Evolutionary conservation across 2,329 filamentous ascomycete genomes (phyloP).

Genomic region (Hypoxylon rubiginosum): DNA sequence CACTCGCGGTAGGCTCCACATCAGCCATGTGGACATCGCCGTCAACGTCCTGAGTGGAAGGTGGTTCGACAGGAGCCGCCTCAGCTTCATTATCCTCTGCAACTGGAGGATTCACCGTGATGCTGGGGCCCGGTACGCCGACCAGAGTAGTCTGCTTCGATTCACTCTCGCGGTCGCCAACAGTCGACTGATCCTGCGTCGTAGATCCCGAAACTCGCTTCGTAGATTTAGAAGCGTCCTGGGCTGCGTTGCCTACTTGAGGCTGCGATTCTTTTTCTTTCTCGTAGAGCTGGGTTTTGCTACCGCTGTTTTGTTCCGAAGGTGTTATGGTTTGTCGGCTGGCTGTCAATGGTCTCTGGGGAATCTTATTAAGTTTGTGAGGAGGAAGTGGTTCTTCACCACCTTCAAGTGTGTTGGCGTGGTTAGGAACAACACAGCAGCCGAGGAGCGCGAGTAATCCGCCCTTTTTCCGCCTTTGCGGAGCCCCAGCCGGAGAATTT

Average conservation of each 20-base stretch:
- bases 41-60: conserved; percentile 63
- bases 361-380: conserved; percentile 71
- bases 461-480: conserved; percentile 65
- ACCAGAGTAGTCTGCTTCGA: conserved; percentile 61
- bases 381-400: conserved; percentile 66
- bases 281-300: conserved; percentile 61
- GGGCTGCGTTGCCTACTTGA: conserved; percentile 50
- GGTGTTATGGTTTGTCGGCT: conserved; percentile 63
- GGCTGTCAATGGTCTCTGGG: conserved; percentile 66
- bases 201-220: conserved; percentile 63
- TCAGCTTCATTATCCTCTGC: conserved; percentile 54
- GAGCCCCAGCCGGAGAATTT: conserved; percentile 63
- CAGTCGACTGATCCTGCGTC: conserved; percentile 61
- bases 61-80: conserved; percentile 50
- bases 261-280: conserved; percentile 59
- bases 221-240: conserved; percentile 56
- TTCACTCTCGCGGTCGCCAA: conserved; percentile 59
- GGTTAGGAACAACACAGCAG: conserved; percentile 76
- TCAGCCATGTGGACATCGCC: conserved; percentile 78
- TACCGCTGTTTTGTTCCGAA: conserved; percentile 62
- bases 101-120: conserved; percentile 58
- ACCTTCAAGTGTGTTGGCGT: conserved; percentile 66
- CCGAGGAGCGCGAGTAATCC: conserved; percentile 73
- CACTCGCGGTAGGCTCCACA: conserved; percentile 65
- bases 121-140: conserved; percentile 54